Evolutionary conservation across 805 yeast species (phyloP), one percentile per base, ranked within the genome.

Genomic region (Grigorovia transvaalensis): DNA sequence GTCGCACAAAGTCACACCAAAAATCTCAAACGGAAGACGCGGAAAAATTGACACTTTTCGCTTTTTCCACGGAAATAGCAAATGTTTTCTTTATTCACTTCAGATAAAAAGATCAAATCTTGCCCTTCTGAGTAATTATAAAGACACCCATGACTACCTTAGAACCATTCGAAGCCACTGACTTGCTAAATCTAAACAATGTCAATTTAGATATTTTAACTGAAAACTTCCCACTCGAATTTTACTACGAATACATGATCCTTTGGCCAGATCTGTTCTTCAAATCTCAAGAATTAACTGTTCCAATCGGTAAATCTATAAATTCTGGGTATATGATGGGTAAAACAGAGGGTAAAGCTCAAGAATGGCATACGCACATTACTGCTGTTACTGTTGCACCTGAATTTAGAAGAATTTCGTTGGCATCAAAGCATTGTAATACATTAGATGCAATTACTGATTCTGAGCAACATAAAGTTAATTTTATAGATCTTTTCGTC

Each of bases 291-390:
- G 82, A 78, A 56, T 61, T 71, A 13, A 68, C 72, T 0, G 74
- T 76, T 7, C 66, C 68, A 54, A 51, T 53, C 43, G 55, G 61
- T n/a, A 45, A 45, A 33, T 27, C 20, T 46, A 38, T 46, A 17
- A 56, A 65, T 5, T 70, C 86, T 38, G 91, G 90, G 0, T 85
- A 85, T 64, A 84, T 93, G 95, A 81, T 93, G 81, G 98, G 95
- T n/a, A 93, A 93, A 66, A 83, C 95, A 0, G 99, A 93, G 66
- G 99, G 99, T 0, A 73, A 73, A 41, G 80, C 76, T 5, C 79
- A 76, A 47, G 93, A 89, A 54, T 91, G 97, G 96, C 99, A 93
- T 63, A 80, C 96, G 1, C 99, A 93, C 66, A 89, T 93, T 48
- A 88, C 98, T 0, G 98, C 99, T 0, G 96, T 93, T 3, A 89